Conservation (phyloP, 768 basidiomycete genomes). For the Hypholoma fasciculare region DNA sequence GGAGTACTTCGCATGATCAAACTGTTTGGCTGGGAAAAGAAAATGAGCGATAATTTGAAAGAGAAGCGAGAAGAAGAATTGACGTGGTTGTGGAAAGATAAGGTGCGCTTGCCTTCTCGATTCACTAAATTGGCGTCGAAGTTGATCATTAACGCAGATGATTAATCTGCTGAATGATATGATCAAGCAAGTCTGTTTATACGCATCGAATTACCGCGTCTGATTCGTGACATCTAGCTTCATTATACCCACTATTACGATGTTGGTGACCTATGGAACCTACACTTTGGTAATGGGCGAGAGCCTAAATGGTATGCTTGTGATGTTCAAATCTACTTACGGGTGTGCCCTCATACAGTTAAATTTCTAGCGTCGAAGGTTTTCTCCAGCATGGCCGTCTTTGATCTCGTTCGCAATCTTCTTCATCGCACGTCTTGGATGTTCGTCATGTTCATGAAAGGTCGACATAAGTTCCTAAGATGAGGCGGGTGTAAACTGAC, state of each 20-base stretch:
- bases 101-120: slow-evolving; percentile 9
- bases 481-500: background rate
- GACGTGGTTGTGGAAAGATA: slow-evolving; percentile 50
- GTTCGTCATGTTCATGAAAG: slow-evolving; percentile 29
- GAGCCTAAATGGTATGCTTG: slow-evolving; percentile 22
- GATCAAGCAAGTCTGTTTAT: slow-evolving; percentile 6
- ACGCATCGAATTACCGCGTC: background rate
- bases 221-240: slow-evolving; percentile 34
- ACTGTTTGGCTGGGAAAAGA: slow-evolving; percentile 69
- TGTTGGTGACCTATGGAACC: slow-evolving; percentile 65
- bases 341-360: background rate
- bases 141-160: background rate
- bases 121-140: background rate
- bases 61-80: slow-evolving; percentile 68
- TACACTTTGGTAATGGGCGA: slow-evolving; percentile 44
- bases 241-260: slow-evolving; percentile 63
- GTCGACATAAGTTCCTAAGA: background rate
- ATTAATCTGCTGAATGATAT: slow-evolving; percentile 12
- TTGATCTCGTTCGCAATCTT: slow-evolving; percentile 40
- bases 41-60: slow-evolving; percentile 51
- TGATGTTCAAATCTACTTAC: too few species aligned
- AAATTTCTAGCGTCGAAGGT: slow-evolving; percentile 46
- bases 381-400: slow-evolving; percentile 60
- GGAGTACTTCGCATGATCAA: slow-evolving; percentile 73
- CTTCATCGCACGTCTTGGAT: slow-evolving; percentile 16